These are phyloP conservation scores for Rhizopogon vulgaris DNA, from an alignment of 768 basidiomycete genomes.

Conservation along the genomic window DNA sequence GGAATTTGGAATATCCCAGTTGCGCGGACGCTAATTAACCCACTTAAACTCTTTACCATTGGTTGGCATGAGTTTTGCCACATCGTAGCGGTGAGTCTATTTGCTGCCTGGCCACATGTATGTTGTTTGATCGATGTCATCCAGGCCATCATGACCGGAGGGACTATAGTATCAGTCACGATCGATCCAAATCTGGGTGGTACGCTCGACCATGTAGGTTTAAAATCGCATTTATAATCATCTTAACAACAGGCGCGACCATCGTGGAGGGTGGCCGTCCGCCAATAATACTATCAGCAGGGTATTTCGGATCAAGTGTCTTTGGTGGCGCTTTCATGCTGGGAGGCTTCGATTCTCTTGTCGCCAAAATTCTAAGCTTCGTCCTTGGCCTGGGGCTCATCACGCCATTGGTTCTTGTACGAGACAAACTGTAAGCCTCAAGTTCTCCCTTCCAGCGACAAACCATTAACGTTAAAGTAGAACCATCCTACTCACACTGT, in stretches of 20 bases:
- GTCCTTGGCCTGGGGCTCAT: slow-evolving; percentile 82
- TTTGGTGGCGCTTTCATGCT: slow-evolving; percentile 80
- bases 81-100: slow-evolving; percentile 56
- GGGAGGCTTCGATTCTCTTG: slow-evolving; percentile 82
- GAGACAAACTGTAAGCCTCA: slow-evolving; percentile 77
- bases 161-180: slow-evolving; percentile 69
- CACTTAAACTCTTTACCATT: slow-evolving; percentile 82
- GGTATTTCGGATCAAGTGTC: slow-evolving; percentile 78
- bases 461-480: slow-evolving; percentile 34
- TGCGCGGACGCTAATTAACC: slow-evolving; percentile 71
- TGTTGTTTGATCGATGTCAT: not conserved
- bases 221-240: not conserved
- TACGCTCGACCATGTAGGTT: slow-evolving; percentile 36
- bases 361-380: slow-evolving; percentile 90
- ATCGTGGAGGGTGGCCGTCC: slow-evolving; percentile 75
- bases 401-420: slow-evolving; percentile 79
- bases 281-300: slow-evolving; percentile 64
- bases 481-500: slow-evolving; percentile 75
- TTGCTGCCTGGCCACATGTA: slow-evolving; percentile 4
- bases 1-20: slow-evolving; percentile 86
- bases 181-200: slow-evolving; percentile 80
- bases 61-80: slow-evolving; percentile 89
- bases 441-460: not conserved
- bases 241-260: slow-evolving; percentile 16
- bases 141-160: slow-evolving; percentile 76